A percentile compares a stretch with the other conserved stretches of the same genome.
phyloP scores from a whole-genome alignment of 805 yeast genomes.

The Starmerella sirachaensis region DNA sequence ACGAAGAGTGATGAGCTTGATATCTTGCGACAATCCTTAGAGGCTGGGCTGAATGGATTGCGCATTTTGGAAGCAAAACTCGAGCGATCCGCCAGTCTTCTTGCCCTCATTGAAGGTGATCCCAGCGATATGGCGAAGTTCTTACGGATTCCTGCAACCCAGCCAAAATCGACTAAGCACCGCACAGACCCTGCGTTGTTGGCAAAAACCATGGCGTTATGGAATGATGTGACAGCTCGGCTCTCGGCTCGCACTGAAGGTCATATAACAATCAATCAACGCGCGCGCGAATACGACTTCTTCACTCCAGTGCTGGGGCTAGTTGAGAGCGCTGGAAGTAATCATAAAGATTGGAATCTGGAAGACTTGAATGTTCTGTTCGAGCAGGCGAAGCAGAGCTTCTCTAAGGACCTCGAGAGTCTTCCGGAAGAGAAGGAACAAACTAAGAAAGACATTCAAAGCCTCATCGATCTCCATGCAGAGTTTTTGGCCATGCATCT shows the following conservation, averaged over 20 bases:
- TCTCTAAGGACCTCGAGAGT: not conserved
- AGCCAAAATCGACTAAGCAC: not conserved
- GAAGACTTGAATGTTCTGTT: conserved; percentile 1
- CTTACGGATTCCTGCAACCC: not conserved
- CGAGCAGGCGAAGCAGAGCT: not conserved
- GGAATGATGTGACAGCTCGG: not conserved
- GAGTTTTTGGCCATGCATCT: not conserved
- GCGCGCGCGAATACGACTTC: conserved; percentile 1
- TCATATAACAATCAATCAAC: not conserved
- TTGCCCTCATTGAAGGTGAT: not conserved
- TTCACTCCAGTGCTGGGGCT: conserved; percentile 1
- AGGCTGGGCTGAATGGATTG: not conserved
- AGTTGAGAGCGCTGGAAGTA: not conserved
- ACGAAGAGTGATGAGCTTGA: not conserved
- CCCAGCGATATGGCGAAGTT: not conserved
- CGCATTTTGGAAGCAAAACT: not conserved
- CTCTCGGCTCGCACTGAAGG: not conserved
- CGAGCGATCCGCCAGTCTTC: not conserved
- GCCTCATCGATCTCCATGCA: not conserved
- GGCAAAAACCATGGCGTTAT: not conserved
- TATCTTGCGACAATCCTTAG: not conserved
- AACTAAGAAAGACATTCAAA: not conserved
- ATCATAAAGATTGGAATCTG: conserved; percentile 1
- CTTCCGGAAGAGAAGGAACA: not conserved
- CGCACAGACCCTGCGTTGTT: not conserved